A percentile compares a stretch with the other conserved stretches of the same genome.
Conservation (phyloP, 2,329 filamentous ascomycete genomes). For the Triangularia verruculosa region DNA sequence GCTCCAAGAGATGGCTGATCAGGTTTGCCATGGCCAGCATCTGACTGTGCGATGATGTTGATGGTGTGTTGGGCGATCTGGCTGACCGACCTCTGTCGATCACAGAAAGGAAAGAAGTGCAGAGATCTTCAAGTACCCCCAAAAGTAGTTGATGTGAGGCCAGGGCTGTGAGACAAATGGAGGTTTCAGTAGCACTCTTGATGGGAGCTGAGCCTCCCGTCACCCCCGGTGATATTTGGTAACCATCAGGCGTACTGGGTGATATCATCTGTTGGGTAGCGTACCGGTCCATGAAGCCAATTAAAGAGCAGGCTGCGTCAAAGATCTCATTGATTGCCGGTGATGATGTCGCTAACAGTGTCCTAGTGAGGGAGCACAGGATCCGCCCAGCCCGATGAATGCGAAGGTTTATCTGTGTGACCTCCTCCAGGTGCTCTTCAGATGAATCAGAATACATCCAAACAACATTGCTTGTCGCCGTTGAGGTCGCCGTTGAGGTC, state of each 20-base stretch:
- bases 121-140: slow-evolving; percentile 18
- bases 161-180: slow-evolving; percentile 10
- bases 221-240: neutral
- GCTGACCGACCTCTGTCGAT: slow-evolving; percentile 2
- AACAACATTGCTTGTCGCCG: neutral
- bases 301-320: slow-evolving; percentile 18
- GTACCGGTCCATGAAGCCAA: slow-evolving; percentile 15
- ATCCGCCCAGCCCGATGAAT: slow-evolving; percentile 17
- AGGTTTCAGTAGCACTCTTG: slow-evolving; percentile 12
- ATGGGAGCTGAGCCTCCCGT: neutral
- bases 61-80: slow-evolving; percentile 7
- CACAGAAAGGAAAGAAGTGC: neutral
- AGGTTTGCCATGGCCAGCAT: slow-evolving; percentile 11
- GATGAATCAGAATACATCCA: slow-evolving; percentile 6
- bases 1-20: slow-evolving; percentile 14
- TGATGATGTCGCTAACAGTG: slow-evolving; percentile 6
- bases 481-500: neutral
- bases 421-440: slow-evolving; percentile 10
- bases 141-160: slow-evolving; percentile 19
- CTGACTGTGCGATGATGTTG: slow-evolving; percentile 5
- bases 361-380: neutral
- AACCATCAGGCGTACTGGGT: neutral
- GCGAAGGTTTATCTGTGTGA: slow-evolving; percentile 14
- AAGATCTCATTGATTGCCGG: slow-evolving; percentile 18
- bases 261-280: neutral